Evolutionary conservation across 2,329 filamentous ascomycete species (phyloP), one percentile per base, ranked within the genome.

Genomic region (Talaromyces sp.): DNA sequence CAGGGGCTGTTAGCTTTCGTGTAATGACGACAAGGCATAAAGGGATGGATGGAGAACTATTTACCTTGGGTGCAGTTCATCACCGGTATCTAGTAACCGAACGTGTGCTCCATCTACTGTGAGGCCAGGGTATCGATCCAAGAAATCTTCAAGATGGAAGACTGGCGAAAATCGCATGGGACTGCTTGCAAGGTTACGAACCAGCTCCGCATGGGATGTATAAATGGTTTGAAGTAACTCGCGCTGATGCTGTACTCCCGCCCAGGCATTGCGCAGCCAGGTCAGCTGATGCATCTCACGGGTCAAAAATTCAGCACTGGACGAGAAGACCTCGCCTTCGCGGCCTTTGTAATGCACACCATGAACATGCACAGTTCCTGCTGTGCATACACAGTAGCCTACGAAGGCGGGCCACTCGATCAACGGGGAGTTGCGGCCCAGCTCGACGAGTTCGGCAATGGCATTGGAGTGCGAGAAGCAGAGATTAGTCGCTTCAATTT

Each of bases 361-460:
- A 65, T 96, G 91, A 9, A 95, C 86, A 66, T 96, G 91, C 1
- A 96, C 90, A 0, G 91, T 95, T 4, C 89, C 91, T 2, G 91
- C 91, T 2, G 90, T 93, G 70, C 86, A 90, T 43, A 96, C 85
- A 66, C 90, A 94, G 69, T 93, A 95, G 6, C 90, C 89, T 2
- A 94, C 87, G 66, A 95, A 92, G 0, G 87, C 86, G 0, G 91
- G 89, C 90, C 90, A 95, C 70, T 94, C 90, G 19, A 92, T 85
- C 2, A 87, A 83, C 1, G 84, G 82, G 1, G 86, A 86, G 59
- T 88, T 87, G 57, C 87, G 87, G 1, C 89, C 89, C 14, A 92
- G 82, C 66, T 93, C 88, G 4, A 91, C 86, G 2, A 96, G 76
- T 65, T 95, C 90, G 1, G 89, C 86, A 47, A 95, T 92, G 4